A percentile compares a stretch with the other conserved stretches of the same genome.
Conservation (phyloP, 768 basidiomycete species). For the Naganishia randhawae region DNA sequence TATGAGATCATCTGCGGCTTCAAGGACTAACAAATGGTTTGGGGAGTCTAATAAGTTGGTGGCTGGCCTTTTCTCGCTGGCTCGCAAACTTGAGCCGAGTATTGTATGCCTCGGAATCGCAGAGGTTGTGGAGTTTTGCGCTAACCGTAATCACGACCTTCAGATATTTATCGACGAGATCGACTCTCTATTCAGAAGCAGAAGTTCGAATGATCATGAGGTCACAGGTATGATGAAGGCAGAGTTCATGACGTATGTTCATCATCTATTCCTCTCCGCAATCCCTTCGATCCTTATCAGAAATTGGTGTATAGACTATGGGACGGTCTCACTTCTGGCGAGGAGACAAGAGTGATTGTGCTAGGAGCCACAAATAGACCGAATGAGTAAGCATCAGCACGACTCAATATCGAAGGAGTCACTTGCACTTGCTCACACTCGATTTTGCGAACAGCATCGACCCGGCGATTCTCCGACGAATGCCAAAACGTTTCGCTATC, state of each 20-base stretch:
- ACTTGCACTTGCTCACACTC: background rate
- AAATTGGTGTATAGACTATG: slow-evolving; percentile 62
- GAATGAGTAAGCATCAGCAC: slow-evolving; percentile 69
- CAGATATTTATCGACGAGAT: slow-evolving; percentile 97
- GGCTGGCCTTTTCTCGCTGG: slow-evolving; percentile 86
- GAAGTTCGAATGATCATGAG: slow-evolving; percentile 86
- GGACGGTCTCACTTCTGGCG: slow-evolving; percentile 83
- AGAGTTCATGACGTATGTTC: slow-evolving; percentile 53
- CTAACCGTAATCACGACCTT: background rate
- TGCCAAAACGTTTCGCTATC: slow-evolving; percentile 94
- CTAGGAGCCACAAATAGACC: slow-evolving; percentile 95
- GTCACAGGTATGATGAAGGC: slow-evolving; percentile 99
- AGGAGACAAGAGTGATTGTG: slow-evolving; percentile 72
- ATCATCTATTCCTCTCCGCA: background rate
- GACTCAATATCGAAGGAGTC: slow-evolving; percentile 68
- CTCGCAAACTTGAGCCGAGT: slow-evolving; percentile 83
- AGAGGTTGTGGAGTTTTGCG: background rate
- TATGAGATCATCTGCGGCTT: background rate
- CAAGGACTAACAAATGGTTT: slow-evolving; percentile 59
- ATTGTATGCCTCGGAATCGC: slow-evolving; percentile 55
- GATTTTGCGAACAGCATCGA: slow-evolving; percentile 42
- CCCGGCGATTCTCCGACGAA: slow-evolving; percentile 56
- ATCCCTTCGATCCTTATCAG: slow-evolving; percentile 13
- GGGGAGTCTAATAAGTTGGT: slow-evolving; percentile 94
- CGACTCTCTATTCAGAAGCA: slow-evolving; percentile 85